phyloP scores from a whole-genome alignment of 345 rosid genomes.

The Nasturtium officinale region DNA sequence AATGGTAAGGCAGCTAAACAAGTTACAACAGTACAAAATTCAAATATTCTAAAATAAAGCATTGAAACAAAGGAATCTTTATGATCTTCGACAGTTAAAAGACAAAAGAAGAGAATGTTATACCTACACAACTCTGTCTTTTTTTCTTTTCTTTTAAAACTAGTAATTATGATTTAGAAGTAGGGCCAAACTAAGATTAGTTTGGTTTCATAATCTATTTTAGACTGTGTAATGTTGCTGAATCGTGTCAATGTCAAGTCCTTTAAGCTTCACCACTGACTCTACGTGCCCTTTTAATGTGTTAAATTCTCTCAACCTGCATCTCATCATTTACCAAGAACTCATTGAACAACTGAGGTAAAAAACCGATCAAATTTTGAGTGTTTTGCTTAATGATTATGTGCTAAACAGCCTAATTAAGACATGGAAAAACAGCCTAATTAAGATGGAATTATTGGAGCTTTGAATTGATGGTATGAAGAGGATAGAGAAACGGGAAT shows the following conservation, averaged over 20 bases:
- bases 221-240: conserved; percentile 81
- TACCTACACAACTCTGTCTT: neutral
- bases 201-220: conserved; percentile 19
- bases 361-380: neutral
- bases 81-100: conserved; percentile 4
- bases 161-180: neutral
- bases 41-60: neutral
- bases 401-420: neutral
- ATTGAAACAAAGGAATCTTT: neutral
- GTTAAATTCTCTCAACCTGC: conserved; percentile 74
- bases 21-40: neutral
- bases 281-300: conserved; percentile 85
- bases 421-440: too few relatives aligned
- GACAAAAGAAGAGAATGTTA: neutral
- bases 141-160: neutral
- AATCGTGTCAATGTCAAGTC: conserved; percentile 79
- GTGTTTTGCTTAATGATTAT: neutral
- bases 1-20: neutral
- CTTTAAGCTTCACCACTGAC: conserved; percentile 84
- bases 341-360: neutral
- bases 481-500: neutral
- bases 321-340: conserved; percentile 3
- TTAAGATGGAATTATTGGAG: neutral
- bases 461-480: conserved; percentile 1
- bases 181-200: neutral